Conservation (phyloP, 371 early-diverging fungal species). For the Mucor plumbeus region DNA sequence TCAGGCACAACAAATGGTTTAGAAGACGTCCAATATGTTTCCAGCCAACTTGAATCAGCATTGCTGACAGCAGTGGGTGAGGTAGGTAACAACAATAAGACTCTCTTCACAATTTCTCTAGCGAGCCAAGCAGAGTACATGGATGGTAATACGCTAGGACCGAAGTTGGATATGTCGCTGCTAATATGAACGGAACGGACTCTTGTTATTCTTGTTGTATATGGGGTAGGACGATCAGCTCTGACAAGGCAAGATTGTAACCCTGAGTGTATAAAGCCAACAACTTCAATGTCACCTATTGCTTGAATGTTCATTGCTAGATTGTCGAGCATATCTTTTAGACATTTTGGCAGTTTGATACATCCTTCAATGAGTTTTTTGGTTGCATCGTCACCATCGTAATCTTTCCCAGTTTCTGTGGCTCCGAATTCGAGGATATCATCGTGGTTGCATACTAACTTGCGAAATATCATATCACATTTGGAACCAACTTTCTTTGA, state of each 20-base stretch:
- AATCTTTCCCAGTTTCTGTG: constrained; percentile 9
- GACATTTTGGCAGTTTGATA: constrained; percentile 20
- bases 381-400: constrained; percentile 8
- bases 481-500: too few species aligned
- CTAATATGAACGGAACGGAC: constrained; percentile 10
- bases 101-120: constrained; percentile 15
- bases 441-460: constrained; percentile 15
- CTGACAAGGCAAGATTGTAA: constrained; percentile 9
- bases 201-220: constrained; percentile 15
- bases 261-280: constrained; percentile 23
- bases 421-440: constrained; percentile 12
- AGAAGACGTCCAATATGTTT: constrained; percentile 12
- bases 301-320: constrained; percentile 4
- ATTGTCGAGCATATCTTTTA: constrained; percentile 15
- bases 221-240: too few species aligned
- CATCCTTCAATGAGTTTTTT: constrained; percentile 6
- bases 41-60: constrained; percentile 18
- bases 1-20: not conserved
- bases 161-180: constrained; percentile 19
- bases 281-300: constrained; percentile 2
- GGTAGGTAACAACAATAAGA: not conserved
- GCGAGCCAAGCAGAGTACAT: constrained; percentile 23
- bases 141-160: constrained; percentile 16
- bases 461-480: constrained; percentile 23
- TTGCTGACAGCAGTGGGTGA: not conserved